Conservation (phyloP, 2,329 filamentous ascomycete species). For the Clarireedia monteithiana region DNA sequence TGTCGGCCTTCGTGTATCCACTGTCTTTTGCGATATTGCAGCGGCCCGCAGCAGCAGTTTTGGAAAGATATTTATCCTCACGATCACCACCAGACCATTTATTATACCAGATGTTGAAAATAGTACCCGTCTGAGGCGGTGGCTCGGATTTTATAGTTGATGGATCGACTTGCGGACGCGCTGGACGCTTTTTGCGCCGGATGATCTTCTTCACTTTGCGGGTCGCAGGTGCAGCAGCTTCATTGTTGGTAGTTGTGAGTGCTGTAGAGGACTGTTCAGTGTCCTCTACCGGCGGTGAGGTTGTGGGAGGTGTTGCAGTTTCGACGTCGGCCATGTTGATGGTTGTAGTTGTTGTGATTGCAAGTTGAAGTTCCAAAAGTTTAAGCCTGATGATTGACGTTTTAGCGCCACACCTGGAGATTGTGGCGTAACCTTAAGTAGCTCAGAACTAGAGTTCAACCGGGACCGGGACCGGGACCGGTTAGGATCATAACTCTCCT, state of each 20-base stretch:
- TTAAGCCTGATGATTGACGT: background rate
- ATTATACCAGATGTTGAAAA: conserved; percentile 99
- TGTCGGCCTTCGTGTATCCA: conserved; percentile 73
- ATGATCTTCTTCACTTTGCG: conserved; percentile 83
- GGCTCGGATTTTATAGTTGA: conserved; percentile 75
- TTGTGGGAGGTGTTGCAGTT: conserved; percentile 16
- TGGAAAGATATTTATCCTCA: conserved; percentile 81
- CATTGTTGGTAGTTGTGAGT: conserved; percentile 24
- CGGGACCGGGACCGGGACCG: no score
- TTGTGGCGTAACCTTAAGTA: background rate
- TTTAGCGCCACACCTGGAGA: background rate
- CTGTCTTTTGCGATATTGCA: conserved; percentile 79
- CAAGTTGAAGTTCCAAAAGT: background rate
- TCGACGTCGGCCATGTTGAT: conserved; percentile 24
- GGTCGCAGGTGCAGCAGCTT: conserved; percentile 22
- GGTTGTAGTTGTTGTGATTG: conserved; percentile 4
- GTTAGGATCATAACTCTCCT: no score
- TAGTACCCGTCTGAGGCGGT: conserved; percentile 85
- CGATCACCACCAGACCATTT: conserved; percentile 96
- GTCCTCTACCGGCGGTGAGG: conserved; percentile 13
- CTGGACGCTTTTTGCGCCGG: conserved; percentile 81
- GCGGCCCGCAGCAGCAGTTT: conserved; percentile 73
- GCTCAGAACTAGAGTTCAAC: no score
- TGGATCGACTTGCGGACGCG: conserved; percentile 83
- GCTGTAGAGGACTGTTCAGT: conserved; percentile 17